phyloP scores from a whole-genome alignment of 2,329 filamentous ascomycete genomes.

The Claviceps sorghi region DNA sequence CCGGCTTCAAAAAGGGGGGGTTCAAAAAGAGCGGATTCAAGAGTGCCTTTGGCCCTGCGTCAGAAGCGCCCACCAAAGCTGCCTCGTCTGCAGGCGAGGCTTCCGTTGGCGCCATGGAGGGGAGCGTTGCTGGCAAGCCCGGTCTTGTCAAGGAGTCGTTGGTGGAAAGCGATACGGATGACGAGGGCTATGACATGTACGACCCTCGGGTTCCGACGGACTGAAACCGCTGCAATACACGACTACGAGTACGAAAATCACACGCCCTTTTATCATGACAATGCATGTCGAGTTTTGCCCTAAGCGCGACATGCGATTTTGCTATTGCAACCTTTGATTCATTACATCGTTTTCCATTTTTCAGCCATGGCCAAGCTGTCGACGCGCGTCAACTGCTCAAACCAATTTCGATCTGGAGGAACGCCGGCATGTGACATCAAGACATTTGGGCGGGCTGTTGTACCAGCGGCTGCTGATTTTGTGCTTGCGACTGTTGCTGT shows the following conservation, averaged over 20 bases:
- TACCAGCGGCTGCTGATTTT: not conserved
- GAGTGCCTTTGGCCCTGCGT: constrained; percentile 51
- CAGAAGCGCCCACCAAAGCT: constrained; percentile 12
- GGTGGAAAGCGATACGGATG: constrained; percentile 50
- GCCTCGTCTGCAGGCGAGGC: not conserved
- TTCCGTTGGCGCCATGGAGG: not conserved
- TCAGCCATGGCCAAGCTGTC: not conserved
- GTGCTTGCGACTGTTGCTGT: constrained; percentile 1
- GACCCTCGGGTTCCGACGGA: constrained; percentile 46
- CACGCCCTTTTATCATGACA: not conserved
- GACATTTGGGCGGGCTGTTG: not conserved
- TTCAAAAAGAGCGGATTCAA: constrained; percentile 80
- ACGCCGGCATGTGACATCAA: not conserved
- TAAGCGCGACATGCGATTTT: not conserved
- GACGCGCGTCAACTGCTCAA: not conserved
- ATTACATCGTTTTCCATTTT: not conserved
- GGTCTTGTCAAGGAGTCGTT: constrained; percentile 11
- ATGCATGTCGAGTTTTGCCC: not conserved
- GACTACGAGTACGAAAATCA: not conserved
- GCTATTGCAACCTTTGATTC: not conserved
- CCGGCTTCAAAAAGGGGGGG: constrained; percentile 50
- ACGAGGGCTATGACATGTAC: constrained; percentile 58
- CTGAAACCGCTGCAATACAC: constrained; percentile 27
- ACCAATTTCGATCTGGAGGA: not conserved
- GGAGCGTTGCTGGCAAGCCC: constrained; percentile 14